phyloP scores from a whole-genome alignment of 306 rosid genomes.

The Macrotyloma uniflorum region DNA sequence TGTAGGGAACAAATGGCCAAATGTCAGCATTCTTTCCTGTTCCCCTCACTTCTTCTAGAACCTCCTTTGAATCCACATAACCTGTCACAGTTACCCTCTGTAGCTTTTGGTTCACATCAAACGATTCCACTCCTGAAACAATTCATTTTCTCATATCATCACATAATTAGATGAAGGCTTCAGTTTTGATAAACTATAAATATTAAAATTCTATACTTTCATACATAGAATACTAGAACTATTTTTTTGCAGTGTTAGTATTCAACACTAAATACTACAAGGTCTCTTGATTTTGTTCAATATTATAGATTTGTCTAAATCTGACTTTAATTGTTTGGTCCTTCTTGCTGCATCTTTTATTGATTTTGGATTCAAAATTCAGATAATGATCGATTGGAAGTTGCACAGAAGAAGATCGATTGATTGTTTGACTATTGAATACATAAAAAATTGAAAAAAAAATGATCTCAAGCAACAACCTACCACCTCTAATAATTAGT shows the following conservation, averaged over 20 bases:
- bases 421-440: background rate
- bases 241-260: too few species aligned
- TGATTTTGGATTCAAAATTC: background rate
- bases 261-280: too few species aligned
- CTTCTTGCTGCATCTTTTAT: background rate
- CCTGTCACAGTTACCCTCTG: conserved; percentile 69
- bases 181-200: background rate
- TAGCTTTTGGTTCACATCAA: conserved; percentile 62
- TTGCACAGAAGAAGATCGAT: conserved; percentile 20
- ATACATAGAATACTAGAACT: too few species aligned
- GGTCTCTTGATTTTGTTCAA: too few species aligned
- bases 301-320: background rate
- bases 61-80: conserved; percentile 59
- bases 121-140: conserved; percentile 62
- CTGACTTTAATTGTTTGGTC: background rate
- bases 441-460: background rate
- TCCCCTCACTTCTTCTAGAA: conserved; percentile 57
- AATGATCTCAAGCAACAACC: background rate
- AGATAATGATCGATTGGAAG: background rate
- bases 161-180: background rate
- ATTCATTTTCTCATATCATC: background rate
- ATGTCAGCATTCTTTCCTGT: conserved; percentile 76
- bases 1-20: conserved; percentile 74
- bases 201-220: background rate
- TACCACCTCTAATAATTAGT: background rate